These are phyloP conservation scores for Nakazawaea siamensis DNA, from an alignment of 805 yeast species.

Conservation along the genomic window DNA sequence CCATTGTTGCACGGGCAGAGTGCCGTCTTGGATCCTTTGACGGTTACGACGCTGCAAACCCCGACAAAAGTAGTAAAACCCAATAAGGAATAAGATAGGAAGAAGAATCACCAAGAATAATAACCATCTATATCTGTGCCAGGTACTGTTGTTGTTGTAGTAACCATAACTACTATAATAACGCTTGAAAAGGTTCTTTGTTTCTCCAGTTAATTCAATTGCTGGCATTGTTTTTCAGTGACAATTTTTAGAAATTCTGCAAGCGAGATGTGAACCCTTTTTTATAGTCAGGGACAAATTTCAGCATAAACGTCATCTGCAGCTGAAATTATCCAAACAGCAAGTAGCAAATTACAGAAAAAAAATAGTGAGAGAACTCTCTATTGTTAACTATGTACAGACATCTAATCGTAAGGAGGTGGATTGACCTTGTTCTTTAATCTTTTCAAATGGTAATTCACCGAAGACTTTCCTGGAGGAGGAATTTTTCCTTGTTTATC, in stretches of 20 bases:
- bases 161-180: slow-evolving; percentile 2
- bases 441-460: slow-evolving; percentile 50
- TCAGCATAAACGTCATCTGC: no score
- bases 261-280: no score
- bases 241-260: no score
- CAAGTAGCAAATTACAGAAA: no score
- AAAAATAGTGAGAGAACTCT: no score
- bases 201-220: not conserved
- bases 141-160: not conserved
- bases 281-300: no score
- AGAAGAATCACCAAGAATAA: slow-evolving; percentile 4
- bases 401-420: slow-evolving; percentile 14
- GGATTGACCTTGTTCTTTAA: slow-evolving; percentile 46
- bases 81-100: slow-evolving; percentile 4
- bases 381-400: no score
- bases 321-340: no score
- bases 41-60: slow-evolving; percentile 1
- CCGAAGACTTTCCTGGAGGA: slow-evolving; percentile 33
- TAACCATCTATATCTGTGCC: slow-evolving; percentile 8
- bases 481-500: slow-evolving; percentile 27
- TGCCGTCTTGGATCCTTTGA: slow-evolving; percentile 2
- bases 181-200: not conserved
- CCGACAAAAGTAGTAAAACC: slow-evolving; percentile 3
- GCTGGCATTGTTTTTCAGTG: slow-evolving; percentile 7
- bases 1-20: slow-evolving; percentile 8